Evolutionary conservation across 108 stramenopile genomes (phyloP), one percentile per base, ranked within the genome.

Genomic region (Fragilaria crotonensis): DNA sequence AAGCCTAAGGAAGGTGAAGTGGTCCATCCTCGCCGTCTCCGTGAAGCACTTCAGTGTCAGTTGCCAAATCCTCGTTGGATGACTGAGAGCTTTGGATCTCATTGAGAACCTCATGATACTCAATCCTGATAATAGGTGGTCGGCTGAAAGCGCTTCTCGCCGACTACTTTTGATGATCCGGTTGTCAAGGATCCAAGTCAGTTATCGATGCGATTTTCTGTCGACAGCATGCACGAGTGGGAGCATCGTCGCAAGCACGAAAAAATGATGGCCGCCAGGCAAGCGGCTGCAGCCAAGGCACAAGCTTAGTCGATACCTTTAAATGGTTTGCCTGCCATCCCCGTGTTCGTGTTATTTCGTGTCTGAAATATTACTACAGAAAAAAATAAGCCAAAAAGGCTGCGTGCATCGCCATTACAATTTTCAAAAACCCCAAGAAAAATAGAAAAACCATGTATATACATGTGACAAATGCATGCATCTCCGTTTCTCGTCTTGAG

Each of bases 91-190:
- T 2, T 75, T 85, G 25, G 68, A 83, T 19, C 62, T 93, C 30
- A 85, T 93, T 57, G 78, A 71, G 46, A 80, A 87, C 27, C 77
- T 93, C 48, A 66, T 89, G 68, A 68, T 68, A 48, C 32, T 78
- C 69, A 84, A 93, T 63, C 87, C 87, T 28, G 72, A 83, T 33
- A 68, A 75, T 22, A 76, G 91, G 45, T 93, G 87, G 87, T 83
- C 85, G 33, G 87, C 91, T 2, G 67, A 71, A 33, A 48, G 85
- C 85, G 17, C 71, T 93, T 7, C 73, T 68, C 22, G 91, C 91
- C 1, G 91, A 93, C 4, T 93, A 86, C 67, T 93, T 93, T 65
- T 56, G 91, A 93, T 11, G 74, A 73, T 47, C 91, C 91, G 0
- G 72, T 89, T 28, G 71, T 83, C 23, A 93, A 93, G 65, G 57